phyloP scores from a whole-genome alignment of 768 basidiomycete genomes.

The Pleurotus platypus region DNA sequence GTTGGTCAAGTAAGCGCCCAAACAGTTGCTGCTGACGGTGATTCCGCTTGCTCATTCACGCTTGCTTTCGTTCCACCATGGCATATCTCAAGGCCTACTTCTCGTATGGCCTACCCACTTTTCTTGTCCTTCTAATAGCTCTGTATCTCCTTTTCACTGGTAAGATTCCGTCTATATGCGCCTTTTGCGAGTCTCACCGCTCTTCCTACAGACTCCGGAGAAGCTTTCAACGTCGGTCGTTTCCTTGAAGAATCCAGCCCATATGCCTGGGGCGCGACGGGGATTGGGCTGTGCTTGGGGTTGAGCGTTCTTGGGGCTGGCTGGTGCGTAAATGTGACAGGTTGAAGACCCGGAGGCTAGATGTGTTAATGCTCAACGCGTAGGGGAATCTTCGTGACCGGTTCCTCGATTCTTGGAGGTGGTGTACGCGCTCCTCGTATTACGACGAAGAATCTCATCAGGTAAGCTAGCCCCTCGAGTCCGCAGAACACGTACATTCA shows the following conservation, averaged over 20 bases:
- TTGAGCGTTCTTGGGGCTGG: slow-evolving; percentile 92
- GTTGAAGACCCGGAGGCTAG: slow-evolving; percentile 3
- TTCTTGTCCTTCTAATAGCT: slow-evolving; percentile 60
- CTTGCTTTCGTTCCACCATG: slow-evolving; percentile 25
- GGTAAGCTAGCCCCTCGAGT: slow-evolving; percentile 42
- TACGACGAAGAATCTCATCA: slow-evolving; percentile 95
- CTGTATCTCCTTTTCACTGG: slow-evolving; percentile 91
- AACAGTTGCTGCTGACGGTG: not conserved
- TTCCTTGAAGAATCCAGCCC: slow-evolving; percentile 95
- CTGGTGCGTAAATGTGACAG: slow-evolving; percentile 57
- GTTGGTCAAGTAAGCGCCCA: slow-evolving; percentile 10
- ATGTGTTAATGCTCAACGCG: slow-evolving; percentile 3
- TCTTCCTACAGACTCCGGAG: slow-evolving; percentile 63
- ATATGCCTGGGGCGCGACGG: slow-evolving; percentile 87
- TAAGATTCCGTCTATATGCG: slow-evolving; percentile 27
- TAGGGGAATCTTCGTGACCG: slow-evolving; percentile 98
- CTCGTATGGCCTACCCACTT: slow-evolving; percentile 65
- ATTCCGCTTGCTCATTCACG: slow-evolving; percentile 5
- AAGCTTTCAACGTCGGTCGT: slow-evolving; percentile 90
- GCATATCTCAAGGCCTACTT: slow-evolving; percentile 54
- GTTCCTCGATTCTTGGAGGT: slow-evolving; percentile 94
- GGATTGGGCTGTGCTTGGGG: slow-evolving; percentile 91
- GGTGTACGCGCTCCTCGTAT: slow-evolving; percentile 93
- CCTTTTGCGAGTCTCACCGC: not conserved
- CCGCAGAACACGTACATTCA: not conserved